Conservation (phyloP, 306 rosid species). For the Pyrus betulifolia region DNA sequence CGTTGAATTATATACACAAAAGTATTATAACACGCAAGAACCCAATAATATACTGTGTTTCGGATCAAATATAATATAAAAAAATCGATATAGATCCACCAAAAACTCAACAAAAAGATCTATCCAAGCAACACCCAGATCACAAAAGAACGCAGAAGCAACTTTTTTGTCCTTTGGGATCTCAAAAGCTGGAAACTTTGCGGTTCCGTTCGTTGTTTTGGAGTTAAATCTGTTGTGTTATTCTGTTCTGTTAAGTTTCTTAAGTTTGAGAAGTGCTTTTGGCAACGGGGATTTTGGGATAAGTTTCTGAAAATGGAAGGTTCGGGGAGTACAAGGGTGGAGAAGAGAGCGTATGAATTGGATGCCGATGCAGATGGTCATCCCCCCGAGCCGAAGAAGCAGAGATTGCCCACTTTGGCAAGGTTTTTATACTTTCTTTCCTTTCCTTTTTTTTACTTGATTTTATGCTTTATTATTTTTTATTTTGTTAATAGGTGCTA, state of each 20-base stretch:
- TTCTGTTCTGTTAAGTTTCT: constrained; percentile 40
- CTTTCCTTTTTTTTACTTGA: background rate
- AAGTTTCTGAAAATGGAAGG: constrained; percentile 63
- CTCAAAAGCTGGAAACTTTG: background rate
- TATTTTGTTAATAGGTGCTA: background rate
- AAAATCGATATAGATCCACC: constrained; percentile 3
- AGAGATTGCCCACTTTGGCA: constrained; percentile 64
- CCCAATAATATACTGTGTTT: background rate
- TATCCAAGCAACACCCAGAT: background rate
- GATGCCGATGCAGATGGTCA: constrained; percentile 26
- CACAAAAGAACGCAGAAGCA: background rate
- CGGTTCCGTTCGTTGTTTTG: background rate
- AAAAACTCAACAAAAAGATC: background rate
- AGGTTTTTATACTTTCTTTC: constrained; percentile 35
- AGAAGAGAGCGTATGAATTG: constrained; percentile 49
- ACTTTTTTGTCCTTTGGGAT: background rate
- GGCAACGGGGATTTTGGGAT: constrained; percentile 24
- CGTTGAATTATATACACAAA: constrained; percentile 20
- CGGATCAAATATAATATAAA: constrained; percentile 8
- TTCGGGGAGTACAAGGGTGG: constrained; percentile 42
- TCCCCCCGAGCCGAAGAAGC: constrained; percentile 44
- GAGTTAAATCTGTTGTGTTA: background rate
- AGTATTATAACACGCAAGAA: background rate
- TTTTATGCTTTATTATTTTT: background rate
- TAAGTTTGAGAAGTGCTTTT: constrained; percentile 23